Evolutionary conservation across 257 asterid species (phyloP), one percentile per base, ranked within the genome.

Genomic region (Verbena officinalis): DNA sequence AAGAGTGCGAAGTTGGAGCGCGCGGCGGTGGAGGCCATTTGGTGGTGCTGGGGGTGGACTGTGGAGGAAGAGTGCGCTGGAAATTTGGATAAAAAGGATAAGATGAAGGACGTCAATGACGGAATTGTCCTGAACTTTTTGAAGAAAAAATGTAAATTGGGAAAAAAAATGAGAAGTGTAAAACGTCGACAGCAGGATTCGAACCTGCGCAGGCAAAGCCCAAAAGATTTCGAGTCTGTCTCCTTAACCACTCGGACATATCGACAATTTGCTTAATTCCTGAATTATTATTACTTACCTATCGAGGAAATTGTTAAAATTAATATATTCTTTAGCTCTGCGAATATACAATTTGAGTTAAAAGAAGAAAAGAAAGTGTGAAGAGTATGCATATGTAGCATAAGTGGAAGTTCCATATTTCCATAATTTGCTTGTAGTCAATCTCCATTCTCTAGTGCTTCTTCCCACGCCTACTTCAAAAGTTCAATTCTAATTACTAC

Each of bases 171-270:
- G 2, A 42, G 5, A 45, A 45, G 17, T 15, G 7, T 1, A 10
- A 20, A 16, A n/a, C 81, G 84, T 79, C 84, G 71, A 79, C 83
- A 78, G 84, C 80, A 78, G 84, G 84, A 78, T 78, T 78, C 80
- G 80, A 78, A 75, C 84, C 80, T 78, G 80, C 80, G 83, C 83
- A 78, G 84, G 81, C 80, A 78, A 17, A 79, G 84, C 84, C 84
- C 81, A 79, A 79, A 81, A 79, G 84, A 79, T 79, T 79, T 78
- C 83, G 83, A 87, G 96, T 85, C 93, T 86, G 90, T 88, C 91
- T 83, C 91, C 96, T 83, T 86, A 86, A 86, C 91, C 96, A 89
- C 96, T 89, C 90, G 92, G 96, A 86, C 95, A 84, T 82, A 82
- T 80, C 76, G 89, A 82, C 86, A 17, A 5, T 27, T 27, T 27